Evolutionary conservation across 1,284 basidiomycete species (phyloP).

Genomic region (Irpex sp.): DNA sequence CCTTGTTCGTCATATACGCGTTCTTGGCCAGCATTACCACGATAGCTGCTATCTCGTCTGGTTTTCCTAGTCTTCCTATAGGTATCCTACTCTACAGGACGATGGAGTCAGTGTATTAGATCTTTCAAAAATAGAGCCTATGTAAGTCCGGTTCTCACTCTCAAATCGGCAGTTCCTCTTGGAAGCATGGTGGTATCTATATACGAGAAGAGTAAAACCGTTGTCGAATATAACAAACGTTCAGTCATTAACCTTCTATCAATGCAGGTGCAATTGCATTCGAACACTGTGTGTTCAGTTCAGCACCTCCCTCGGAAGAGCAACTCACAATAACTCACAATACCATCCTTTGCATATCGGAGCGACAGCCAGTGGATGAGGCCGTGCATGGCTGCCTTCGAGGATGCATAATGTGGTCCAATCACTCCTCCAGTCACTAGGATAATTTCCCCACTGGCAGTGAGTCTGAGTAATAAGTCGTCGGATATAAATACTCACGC

Average conservation of each 20-base stretch:
- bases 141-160: constrained; percentile 24
- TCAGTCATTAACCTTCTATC: constrained; percentile 34
- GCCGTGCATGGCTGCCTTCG: constrained; percentile 53
- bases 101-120: neutral
- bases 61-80: constrained; percentile 45
- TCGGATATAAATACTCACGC: constrained; percentile 18
- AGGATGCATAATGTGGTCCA: constrained; percentile 55
- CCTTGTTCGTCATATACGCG: constrained; percentile 56
- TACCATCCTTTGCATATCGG: constrained; percentile 48
- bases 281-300: constrained; percentile 33
- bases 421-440: constrained; percentile 46
- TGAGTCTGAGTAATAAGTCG: no score
- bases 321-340: constrained; percentile 32
- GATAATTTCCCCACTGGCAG: no score
- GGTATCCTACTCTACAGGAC: constrained; percentile 40
- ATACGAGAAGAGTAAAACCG: no score
- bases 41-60: constrained; percentile 47
- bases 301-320: no score
- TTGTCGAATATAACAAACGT: no score
- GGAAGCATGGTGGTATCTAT: constrained; percentile 47
- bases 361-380: constrained; percentile 53
- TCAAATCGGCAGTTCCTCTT: constrained; percentile 29
- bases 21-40: constrained; percentile 47
- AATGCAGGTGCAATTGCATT: constrained; percentile 53
- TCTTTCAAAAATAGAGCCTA: no score